Evolutionary conservation across 768 basidiomycete species (phyloP).

Genomic region (Pisolithus microcarpus): DNA sequence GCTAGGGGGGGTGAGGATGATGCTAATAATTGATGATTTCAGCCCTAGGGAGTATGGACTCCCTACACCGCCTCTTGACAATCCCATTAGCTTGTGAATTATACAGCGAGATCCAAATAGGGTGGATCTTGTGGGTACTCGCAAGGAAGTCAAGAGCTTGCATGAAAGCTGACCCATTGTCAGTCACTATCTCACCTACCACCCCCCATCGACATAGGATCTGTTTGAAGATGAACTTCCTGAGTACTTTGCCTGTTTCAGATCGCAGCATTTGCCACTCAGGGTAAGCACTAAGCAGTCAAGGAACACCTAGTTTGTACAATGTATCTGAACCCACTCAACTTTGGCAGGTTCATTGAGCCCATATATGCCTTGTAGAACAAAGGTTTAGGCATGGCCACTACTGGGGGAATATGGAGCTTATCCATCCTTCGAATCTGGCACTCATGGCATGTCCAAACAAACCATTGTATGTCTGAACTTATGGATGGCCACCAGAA

Average conservation of each 20-base stretch:
- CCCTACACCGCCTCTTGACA: conserved; percentile 24
- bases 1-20: too few relatives aligned
- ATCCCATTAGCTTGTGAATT: conserved; percentile 24
- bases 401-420: conserved; percentile 16
- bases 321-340: neutral
- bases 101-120: conserved; percentile 22
- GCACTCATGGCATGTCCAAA: conserved; percentile 28
- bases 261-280: conserved; percentile 28
- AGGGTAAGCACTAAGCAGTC: neutral
- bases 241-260: conserved; percentile 7
- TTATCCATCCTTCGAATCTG: conserved; percentile 18
- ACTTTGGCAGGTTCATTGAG: conserved; percentile 22
- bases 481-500: conserved; percentile 14
- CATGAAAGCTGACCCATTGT: neutral
- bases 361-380: conserved; percentile 23
- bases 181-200: conserved; percentile 1
- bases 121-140: neutral
- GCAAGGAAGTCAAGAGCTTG: neutral
- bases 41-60: too few relatives aligned
- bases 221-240: conserved; percentile 14
- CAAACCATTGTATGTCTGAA: conserved; percentile 22
- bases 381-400: conserved; percentile 14
- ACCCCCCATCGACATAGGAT: conserved; percentile 8
- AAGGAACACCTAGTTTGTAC: conserved; percentile 1
- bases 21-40: too few relatives aligned